Evolutionary conservation across 805 yeast species (phyloP).

Genomic region (Metschnikowia matae): DNA sequence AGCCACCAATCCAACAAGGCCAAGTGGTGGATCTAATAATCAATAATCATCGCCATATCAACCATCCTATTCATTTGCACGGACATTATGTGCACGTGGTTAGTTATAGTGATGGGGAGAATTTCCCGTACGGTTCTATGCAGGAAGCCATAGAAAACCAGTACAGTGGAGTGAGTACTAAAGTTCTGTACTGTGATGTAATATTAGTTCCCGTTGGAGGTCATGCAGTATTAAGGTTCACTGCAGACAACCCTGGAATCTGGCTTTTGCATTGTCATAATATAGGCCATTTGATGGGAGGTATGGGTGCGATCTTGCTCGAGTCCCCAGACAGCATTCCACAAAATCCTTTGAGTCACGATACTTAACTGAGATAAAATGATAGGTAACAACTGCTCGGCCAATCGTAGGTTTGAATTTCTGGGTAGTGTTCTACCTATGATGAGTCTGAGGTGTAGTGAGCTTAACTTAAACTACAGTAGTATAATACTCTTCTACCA

Average conservation of each 20-base stretch:
- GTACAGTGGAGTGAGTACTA: slow-evolving; percentile 5
- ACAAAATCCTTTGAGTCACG: background rate
- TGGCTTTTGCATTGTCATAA: slow-evolving; percentile 36
- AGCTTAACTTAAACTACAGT: too few species aligned
- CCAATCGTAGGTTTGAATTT: too few species aligned
- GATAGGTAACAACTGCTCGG: too few species aligned
- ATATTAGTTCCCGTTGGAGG: slow-evolving; percentile 29
- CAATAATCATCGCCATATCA: slow-evolving; percentile 24
- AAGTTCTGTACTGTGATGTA: slow-evolving; percentile 26
- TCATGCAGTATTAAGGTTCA: slow-evolving; percentile 28
- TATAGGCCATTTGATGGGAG: slow-evolving; percentile 30
- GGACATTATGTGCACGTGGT: slow-evolving; percentile 31
- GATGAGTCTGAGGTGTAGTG: too few species aligned
- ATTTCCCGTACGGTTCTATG: slow-evolving; percentile 22
- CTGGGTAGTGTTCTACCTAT: too few species aligned
- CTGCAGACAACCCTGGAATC: slow-evolving; percentile 30
- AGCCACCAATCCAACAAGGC: slow-evolving; percentile 20
- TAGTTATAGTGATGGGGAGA: slow-evolving; percentile 21
- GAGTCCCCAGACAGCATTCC: slow-evolving; percentile 15
- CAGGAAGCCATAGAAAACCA: slow-evolving; percentile 22
- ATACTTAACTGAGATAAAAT: too few species aligned
- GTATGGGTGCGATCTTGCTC: slow-evolving; percentile 24
- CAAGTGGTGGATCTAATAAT: slow-evolving; percentile 30
- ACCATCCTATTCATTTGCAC: slow-evolving; percentile 35
- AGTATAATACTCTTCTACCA: too few species aligned